Base-by-base conservation (phyloP, 768 basidiomycete species). In the Tricholoma matsutake region DNA sequence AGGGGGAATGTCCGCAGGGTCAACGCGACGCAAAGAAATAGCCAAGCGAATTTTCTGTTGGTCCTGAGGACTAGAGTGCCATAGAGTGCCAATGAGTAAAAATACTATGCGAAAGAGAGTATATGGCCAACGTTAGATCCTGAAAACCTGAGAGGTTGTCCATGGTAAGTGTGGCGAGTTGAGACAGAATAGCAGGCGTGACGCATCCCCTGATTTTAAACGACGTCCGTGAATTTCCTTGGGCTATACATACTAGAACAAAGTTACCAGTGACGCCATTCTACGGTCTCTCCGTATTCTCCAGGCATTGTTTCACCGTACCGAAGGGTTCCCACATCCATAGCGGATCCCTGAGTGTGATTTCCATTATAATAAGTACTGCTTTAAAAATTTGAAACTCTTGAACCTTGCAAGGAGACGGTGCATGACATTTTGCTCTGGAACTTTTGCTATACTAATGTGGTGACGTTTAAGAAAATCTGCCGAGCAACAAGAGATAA, bases 201-300 rank as follows among this genome's bases (percentile, higher is more conserved):
- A 90, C 87, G 60, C 90, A 92, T 62, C 86, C 88, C 90, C 89
- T 53, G 3, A n/a, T 53, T 53, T 90, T 63, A 59, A 34, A 7
- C 31, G 47, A 53, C 54, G 56, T 63, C 43, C 34, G 62, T 20
- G n/a, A 8, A 52, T 59, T 54, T 34, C 16, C 6, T 34, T 61
- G 18, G 34, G 31, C 34, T 39, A 39, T 61, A 28, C 22, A 39
- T 28, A 52, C 49, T 35, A 7, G 35, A 1, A 25, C 35, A 43
- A 20, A 61, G 77, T 66, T 72, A 89, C 89, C 91, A 92, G 65
- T 92, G 91, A 43, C 84, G 78, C 91, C 91, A 92, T 67, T 86
- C 79, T 3, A 91, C 83, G 0, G 79, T 82, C 70, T 89, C 87
- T 52, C 87, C 84, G 55, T 79, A 84, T 39, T 79, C 72, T 18